Percentiles rank a stretch among this genome's conserved stretches.
Evolutionary conservation across 129 eudicot genomes (phyloP).

Genomic region (Lonicera japonica): DNA sequence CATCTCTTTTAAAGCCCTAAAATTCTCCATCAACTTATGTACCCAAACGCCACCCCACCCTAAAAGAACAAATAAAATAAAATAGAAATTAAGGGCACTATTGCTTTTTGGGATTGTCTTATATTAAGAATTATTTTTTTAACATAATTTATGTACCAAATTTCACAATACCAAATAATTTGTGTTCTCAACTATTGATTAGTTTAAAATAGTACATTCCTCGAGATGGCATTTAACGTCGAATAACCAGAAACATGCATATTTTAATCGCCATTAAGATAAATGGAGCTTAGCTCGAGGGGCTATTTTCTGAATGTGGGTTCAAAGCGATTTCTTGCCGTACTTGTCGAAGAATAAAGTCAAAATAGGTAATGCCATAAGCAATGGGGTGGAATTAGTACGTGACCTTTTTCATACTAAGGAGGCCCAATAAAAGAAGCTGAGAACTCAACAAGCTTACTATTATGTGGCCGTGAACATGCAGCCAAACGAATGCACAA

Average conservation of each 20-base stretch:
- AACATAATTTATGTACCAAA: too few species aligned
- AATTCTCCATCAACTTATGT: too few species aligned
- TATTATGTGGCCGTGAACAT: conserved; percentile 80
- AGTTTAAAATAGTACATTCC: too few species aligned
- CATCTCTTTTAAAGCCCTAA: too few species aligned
- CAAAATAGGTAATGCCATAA: conserved; percentile 61
- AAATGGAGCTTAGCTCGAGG: conserved; percentile 67
- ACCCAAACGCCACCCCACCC: too few species aligned
- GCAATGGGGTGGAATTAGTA: conserved; percentile 85
- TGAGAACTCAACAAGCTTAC: conserved; percentile 94
- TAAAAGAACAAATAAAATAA: too few species aligned
- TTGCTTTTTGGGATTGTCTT: too few species aligned
- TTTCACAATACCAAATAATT: too few species aligned
- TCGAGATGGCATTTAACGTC: too few species aligned
- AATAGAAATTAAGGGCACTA: too few species aligned
- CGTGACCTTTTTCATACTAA: conserved; percentile 89
- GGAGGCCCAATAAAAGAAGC: conserved; percentile 70
- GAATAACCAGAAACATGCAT: neutral
- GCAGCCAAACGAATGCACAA: conserved; percentile 97
- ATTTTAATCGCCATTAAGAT: neutral
- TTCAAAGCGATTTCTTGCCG: conserved; percentile 83
- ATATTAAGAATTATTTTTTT: too few species aligned
- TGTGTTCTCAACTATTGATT: too few species aligned
- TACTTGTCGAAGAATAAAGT: conserved; percentile 75
- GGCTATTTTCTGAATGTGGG: conserved; percentile 92